phyloP scores from a whole-genome alignment of 2,329 filamentous ascomycete species.

The Fusarium agapanthi region DNA sequence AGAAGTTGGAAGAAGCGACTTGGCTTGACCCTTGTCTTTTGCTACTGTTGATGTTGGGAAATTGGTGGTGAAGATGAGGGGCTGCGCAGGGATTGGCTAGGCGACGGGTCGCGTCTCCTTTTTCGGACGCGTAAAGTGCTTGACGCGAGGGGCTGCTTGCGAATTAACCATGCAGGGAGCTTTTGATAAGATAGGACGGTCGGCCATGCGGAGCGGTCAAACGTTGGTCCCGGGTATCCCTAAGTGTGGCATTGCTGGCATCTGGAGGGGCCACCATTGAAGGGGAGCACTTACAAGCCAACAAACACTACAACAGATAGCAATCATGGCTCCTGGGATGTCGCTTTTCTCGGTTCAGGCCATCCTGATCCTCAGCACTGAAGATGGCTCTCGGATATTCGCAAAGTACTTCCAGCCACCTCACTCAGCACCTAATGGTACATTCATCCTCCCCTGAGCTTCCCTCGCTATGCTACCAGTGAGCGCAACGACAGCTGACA shows the following conservation, averaged over 20 bases:
- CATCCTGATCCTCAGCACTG: slow-evolving; percentile 80
- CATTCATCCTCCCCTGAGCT: slow-evolving; percentile 31
- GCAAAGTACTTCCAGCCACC: slow-evolving; percentile 87
- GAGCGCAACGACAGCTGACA: slow-evolving; percentile 42
- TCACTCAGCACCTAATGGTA: slow-evolving; percentile 57
- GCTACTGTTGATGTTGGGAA: slow-evolving; percentile 37
- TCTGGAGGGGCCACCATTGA: slow-evolving; percentile 44
- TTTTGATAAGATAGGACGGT: slow-evolving; percentile 1
- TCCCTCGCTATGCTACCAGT: slow-evolving; percentile 20
- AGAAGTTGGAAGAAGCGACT: slow-evolving; percentile 6
- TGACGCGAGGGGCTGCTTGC: slow-evolving; percentile 32
- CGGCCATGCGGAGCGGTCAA: slow-evolving; percentile 42
- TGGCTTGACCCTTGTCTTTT: slow-evolving; percentile 22
- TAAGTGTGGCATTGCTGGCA: slow-evolving; percentile 40
- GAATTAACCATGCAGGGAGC: not conserved
- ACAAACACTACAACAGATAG: slow-evolving; percentile 25
- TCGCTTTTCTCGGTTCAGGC: slow-evolving; percentile 81
- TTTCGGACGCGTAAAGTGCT: slow-evolving; percentile 54
- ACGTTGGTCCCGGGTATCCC: slow-evolving; percentile 41
- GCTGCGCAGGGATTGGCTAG: slow-evolving; percentile 37
- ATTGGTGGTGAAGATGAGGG: slow-evolving; percentile 38
- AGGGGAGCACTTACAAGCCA: slow-evolving; percentile 31
- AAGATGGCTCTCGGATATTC: slow-evolving; percentile 91
- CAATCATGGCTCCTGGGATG: slow-evolving; percentile 75
- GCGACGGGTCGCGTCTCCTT: slow-evolving; percentile 39